These are phyloP conservation scores for Barnettozyma vustinii DNA, from an alignment of 805 yeast species.

Conservation along the genomic window DNA sequence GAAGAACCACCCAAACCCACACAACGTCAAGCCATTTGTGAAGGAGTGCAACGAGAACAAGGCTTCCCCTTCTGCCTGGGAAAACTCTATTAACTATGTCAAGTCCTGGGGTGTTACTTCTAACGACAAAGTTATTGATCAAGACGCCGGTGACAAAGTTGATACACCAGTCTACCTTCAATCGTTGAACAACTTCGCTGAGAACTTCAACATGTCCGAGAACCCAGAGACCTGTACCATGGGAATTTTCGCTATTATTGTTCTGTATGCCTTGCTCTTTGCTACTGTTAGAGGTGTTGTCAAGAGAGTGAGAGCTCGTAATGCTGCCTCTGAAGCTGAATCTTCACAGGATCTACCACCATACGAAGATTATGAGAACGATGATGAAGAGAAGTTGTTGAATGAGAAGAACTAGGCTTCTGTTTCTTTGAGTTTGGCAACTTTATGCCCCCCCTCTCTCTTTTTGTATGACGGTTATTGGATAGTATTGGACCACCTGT, in stretches of 20 bases:
- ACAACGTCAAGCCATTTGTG: neutral
- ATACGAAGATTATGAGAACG: conserved; percentile 4
- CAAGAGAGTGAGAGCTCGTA: conserved; percentile 5
- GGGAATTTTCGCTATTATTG: neutral
- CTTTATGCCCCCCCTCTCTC: neutral
- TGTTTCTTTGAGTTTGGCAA: neutral
- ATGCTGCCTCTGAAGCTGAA: neutral
- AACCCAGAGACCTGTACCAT: conserved; percentile 2
- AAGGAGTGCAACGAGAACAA: neutral
- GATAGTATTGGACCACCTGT: neutral
- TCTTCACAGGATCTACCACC: conserved; percentile 4
- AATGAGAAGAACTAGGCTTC: conserved; percentile 3
- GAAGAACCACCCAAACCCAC: neutral
- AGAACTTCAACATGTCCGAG: neutral
- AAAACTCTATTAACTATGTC: neutral
- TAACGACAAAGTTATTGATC: neutral
- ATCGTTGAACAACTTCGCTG: neutral
- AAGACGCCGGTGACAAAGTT: neutral
- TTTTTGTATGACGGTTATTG: neutral
- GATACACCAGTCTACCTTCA: neutral
- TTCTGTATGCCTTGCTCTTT: neutral
- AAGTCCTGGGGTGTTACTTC: neutral
- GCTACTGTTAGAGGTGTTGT: neutral
- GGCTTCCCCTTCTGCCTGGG: neutral
- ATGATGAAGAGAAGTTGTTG: conserved; percentile 1